Base-by-base conservation (phyloP, 1,139 yeast genomes). In the Candida neerlandica region DNA sequence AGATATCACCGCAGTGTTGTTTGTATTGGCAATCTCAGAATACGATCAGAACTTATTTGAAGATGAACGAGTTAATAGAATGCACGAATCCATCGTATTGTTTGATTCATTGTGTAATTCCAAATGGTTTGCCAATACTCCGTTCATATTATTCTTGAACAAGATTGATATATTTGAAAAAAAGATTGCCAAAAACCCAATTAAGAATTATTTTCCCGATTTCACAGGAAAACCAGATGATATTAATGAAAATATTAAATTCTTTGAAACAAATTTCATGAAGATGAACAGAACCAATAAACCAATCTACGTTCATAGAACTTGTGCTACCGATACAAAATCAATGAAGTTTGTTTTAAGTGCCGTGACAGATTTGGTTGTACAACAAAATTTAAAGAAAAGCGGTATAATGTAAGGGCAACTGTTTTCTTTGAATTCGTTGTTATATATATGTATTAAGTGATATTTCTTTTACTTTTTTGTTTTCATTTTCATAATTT, bases 271-370 rank as follows among this genome's bases (percentile, higher is more conserved):
- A 37, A 71, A 82, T 45, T 86, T 89, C 54, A 64, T 85, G 50
- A 74, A 81, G 50, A 65, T 86, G 57, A 89, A 89, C 63, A 73
- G 82, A 51, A 75, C 86, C 1, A 78, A 81, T 46, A 86, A 87
- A 62, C 94, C 92, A 5, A 82, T 92, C 32, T 95, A 95, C 65
- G 86, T 90, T 26, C 97, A 91, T 68, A 74, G 92, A 57, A 95
- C 99, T 1, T 91, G 97, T 71, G 99, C 99, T 2, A 94, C 99
- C 0, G 99, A 95, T 66, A 84, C 96, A 0, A 77, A 81, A 48
- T 79, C 89, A 26, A 92, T 92, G 97, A 81, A 82, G 62, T 92
- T 91, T 66, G 97, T 94, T 27, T 75, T 94, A 55, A 82, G 89
- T 10, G 98, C 98, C 0, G 97, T 91, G 5, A 90, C 97, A 0